Base-by-base conservation (phyloP, 2,329 filamentous ascomycete species). In the Ophiostoma ips region DNA sequence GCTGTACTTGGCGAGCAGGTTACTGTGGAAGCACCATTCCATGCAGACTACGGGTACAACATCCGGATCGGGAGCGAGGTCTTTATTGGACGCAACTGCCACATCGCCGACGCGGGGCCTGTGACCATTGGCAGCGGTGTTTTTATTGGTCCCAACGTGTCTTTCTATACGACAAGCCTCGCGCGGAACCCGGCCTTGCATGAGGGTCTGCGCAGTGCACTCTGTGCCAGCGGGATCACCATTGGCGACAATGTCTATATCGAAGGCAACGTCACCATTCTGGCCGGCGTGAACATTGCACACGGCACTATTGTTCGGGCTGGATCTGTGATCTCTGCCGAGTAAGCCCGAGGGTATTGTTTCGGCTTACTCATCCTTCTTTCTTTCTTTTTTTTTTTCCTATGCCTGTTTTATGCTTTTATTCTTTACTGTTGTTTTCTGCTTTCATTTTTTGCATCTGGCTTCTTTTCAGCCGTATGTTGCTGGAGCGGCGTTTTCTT, bases 21-120 rank as follows among this genome's bases (percentile, higher is more conserved):
- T 5, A 72, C 82, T 38, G 84, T 98, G 24, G 87, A 95, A 60
- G 80, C 85, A 3, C 90, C 90, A 0, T 96, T 98, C 64, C 81
- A 75, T 44, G 95, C 90, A 63, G 88, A 95, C 60, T 95, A 95
- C 60, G 92, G 92, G 1, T 96, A 95, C 68, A 96, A 98, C 63
- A 84, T 96, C 58, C 76, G 77, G 45, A 84, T 98, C 57, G 89
- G 86, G 12, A 83, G 89, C 58, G 82, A 92, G 55, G 87, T 94
- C 3, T 77, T 82, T 50, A 84, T 98, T 57, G 86, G 84, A 16
- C 77, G 85, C 50, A 84, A 87, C 59, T 95, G 89, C 64, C 82
- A 81, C 24, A 83, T 96, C 60, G 79, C 89, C 50, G 92, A 98
- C 62, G 82, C 88, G n/a, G 84, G 82, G 62, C 75, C 81, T 55